phyloP scores from a whole-genome alignment of 2,329 filamentous ascomycete species.

The Fusarium haematococcum region DNA sequence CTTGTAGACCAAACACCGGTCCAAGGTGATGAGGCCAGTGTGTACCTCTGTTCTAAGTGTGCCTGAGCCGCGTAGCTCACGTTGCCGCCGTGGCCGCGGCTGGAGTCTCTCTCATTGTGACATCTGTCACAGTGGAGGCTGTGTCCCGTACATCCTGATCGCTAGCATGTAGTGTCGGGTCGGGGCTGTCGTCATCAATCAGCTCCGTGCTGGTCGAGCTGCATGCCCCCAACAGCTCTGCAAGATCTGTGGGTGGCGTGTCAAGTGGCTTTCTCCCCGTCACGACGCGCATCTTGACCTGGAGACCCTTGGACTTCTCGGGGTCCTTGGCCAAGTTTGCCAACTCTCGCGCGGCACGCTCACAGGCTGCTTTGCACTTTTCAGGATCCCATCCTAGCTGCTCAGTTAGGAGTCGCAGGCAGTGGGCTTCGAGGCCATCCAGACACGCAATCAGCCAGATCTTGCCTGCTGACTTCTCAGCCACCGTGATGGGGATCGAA shows the following conservation, averaged over 20 bases:
- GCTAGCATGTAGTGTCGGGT: constrained; percentile 39
- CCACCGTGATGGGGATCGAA: constrained; percentile 60
- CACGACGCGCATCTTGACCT: constrained; percentile 61
- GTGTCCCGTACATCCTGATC: constrained; percentile 26
- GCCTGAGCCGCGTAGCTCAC: not conserved
- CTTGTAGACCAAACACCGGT: not conserved
- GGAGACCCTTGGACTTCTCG: constrained; percentile 55
- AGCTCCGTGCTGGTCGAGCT: constrained; percentile 34
- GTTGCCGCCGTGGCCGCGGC: constrained; percentile 6
- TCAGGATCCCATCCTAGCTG: constrained; percentile 65
- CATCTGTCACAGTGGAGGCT: constrained; percentile 2
- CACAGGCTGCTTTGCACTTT: constrained; percentile 60
- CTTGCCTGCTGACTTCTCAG: constrained; percentile 61
- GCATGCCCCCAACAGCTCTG: constrained; percentile 25
- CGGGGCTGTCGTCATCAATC: constrained; percentile 36
- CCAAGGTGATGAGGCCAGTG: not conserved
- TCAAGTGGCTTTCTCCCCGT: constrained; percentile 62
- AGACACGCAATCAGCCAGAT: constrained; percentile 66
- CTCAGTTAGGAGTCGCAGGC: constrained; percentile 63
- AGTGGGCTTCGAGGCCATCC: constrained; percentile 62
- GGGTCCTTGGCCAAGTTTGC: constrained; percentile 61
- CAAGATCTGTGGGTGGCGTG: constrained; percentile 36
- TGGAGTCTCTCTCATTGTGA: not conserved
- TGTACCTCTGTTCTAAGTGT: constrained; percentile 13
- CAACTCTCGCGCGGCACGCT: constrained; percentile 61